Percentiles rank a stretch among this genome's conserved stretches.
Conservation (phyloP, 345 rosid genomes). For the Eucalyptus erythrocorys region DNA sequence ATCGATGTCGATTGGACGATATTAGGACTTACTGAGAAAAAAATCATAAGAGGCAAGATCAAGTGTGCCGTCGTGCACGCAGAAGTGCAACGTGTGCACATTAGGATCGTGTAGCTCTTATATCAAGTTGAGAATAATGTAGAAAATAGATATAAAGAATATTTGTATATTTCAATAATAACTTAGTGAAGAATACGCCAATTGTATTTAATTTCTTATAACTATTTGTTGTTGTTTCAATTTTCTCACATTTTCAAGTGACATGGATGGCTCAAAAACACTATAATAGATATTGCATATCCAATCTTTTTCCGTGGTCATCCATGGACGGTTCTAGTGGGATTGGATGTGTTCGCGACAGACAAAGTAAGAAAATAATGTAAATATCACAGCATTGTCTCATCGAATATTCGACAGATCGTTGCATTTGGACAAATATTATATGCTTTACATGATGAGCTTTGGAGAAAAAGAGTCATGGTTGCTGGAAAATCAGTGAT, state of each 20-base stretch:
- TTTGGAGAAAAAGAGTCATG: background rate
- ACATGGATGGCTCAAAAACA: background rate
- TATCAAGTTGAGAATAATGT: background rate
- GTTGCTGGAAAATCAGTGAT: background rate
- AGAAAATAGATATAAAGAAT: background rate
- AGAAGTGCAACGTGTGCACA: background rate
- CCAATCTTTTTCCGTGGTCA: background rate
- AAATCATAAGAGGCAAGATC: background rate
- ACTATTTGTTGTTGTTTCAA: background rate
- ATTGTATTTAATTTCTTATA: background rate
- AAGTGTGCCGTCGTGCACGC: background rate
- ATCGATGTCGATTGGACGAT: background rate
- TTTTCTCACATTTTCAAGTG: background rate
- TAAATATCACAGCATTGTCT: background rate
- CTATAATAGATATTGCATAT: background rate
- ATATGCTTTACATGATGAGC: background rate
- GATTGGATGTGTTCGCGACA: background rate
- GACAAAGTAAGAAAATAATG: background rate
- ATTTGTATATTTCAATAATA: background rate
- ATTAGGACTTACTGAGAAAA: background rate
- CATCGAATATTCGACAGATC: background rate
- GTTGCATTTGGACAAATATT: background rate
- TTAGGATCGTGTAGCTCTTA: background rate
- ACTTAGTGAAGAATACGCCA: background rate
- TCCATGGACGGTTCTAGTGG: background rate